phyloP scores from a whole-genome alignment of 352 stramenopile genomes.

The Phytophthora pini region DNA sequence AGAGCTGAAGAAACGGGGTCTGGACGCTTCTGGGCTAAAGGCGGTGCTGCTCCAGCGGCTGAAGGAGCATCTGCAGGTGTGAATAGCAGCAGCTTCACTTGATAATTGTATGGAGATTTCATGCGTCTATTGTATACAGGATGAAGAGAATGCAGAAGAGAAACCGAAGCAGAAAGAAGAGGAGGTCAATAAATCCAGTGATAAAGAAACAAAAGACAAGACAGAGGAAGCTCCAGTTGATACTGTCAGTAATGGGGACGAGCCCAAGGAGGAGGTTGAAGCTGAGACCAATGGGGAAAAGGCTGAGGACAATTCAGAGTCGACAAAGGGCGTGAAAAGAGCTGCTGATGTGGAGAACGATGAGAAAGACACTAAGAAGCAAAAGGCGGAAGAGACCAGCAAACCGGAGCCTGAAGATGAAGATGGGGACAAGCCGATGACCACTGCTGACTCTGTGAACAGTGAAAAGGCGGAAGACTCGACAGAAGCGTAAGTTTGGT shows the following conservation, averaged over 20 bases:
- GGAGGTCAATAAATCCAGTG: not conserved
- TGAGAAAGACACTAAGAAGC: slow-evolving; percentile 27
- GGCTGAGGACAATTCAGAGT: not conserved
- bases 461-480: slow-evolving; percentile 1
- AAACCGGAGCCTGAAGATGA: slow-evolving; percentile 29
- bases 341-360: slow-evolving; percentile 6
- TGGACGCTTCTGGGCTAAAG: slow-evolving; percentile 53
- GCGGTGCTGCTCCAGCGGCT: slow-evolving; percentile 48
- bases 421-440: slow-evolving; percentile 12
- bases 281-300: slow-evolving; percentile 1
- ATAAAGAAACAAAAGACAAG: slow-evolving; percentile 1
- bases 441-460: slow-evolving; percentile 6
- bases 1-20: slow-evolving; percentile 46
- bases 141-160: slow-evolving; percentile 9
- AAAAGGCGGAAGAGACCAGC: slow-evolving; percentile 1
- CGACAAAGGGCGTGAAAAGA: slow-evolving; percentile 18
- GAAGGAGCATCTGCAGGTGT: slow-evolving; percentile 41
- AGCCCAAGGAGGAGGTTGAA: slow-evolving; percentile 3
- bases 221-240: not conserved
- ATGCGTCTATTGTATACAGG: not conserved
- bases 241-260: not conserved
- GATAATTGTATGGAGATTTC: no score
- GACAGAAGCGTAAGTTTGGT: not conserved
- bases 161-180: slow-evolving; percentile 1
- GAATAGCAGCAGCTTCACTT: not conserved